phyloP scores from a whole-genome alignment of 2,329 filamentous ascomycete genomes.

The Penicillium rolfsii region DNA sequence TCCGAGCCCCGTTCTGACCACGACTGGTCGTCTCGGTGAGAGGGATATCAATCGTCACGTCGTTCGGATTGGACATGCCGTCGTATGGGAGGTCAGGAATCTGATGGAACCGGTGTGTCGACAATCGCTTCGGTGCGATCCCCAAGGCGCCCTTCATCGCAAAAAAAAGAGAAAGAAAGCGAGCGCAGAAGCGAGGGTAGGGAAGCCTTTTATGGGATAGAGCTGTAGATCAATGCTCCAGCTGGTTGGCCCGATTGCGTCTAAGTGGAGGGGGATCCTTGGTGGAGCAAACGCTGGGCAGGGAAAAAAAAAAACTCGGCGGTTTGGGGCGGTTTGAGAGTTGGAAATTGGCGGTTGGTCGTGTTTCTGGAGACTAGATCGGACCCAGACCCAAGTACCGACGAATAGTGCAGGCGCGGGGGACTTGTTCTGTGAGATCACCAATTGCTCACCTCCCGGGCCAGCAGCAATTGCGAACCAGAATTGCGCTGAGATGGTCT shows the following conservation, averaged over 20 bases:
- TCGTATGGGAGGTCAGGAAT: constrained; percentile 40
- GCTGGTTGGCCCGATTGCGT: constrained; percentile 21
- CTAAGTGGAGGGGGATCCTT: not conserved
- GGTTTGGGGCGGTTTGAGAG: not conserved
- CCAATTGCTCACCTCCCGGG: not conserved
- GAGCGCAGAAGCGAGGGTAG: constrained; percentile 1
- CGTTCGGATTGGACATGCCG: constrained; percentile 53
- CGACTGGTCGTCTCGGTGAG: constrained; percentile 59
- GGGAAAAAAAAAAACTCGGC: not conserved
- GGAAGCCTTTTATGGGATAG: constrained; percentile 9
- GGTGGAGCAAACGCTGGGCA: not conserved
- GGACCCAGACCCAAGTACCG: not conserved
- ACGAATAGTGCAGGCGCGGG: too few species aligned
- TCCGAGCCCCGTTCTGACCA: constrained; percentile 51
- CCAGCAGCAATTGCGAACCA: not conserved
- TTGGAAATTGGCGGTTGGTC: not conserved
- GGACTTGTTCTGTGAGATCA: not conserved
- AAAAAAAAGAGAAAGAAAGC: constrained; percentile 13
- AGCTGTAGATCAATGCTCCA: constrained; percentile 17
- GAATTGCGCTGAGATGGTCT: not conserved
- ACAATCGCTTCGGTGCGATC: constrained; percentile 47
- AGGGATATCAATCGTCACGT: constrained; percentile 65
- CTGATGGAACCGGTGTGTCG: constrained; percentile 50
- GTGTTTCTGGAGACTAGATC: not conserved
- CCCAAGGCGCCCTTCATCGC: constrained; percentile 43